A percentile compares a stretch with the other conserved stretches of the same genome.
phyloP scores from a whole-genome alignment of 768 basidiomycete species.

The Russula lepida region DNA sequence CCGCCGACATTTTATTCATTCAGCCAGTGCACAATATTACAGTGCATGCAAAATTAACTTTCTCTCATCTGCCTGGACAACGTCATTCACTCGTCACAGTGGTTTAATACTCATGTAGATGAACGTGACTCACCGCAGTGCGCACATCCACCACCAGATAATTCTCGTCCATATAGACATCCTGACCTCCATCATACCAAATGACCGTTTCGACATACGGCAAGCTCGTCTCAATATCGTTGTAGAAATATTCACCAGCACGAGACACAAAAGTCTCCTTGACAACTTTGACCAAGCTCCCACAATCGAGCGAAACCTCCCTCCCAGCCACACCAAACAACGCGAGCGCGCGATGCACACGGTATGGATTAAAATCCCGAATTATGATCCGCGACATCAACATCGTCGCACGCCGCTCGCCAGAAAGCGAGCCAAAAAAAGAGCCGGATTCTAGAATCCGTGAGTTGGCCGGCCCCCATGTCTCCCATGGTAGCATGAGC shows the following conservation, averaged over 20 bases:
- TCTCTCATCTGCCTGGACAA: not conserved
- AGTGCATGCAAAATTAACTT: constrained; percentile 8
- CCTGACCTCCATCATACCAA: not conserved
- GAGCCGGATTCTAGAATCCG: constrained; percentile 1
- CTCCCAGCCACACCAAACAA: not conserved
- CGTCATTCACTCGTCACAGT: not conserved
- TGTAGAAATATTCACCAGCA: not conserved
- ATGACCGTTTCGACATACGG: constrained; percentile 9
- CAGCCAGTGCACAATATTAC: no score
- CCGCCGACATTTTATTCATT: no score
- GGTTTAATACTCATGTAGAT: no score
- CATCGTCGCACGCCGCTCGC: constrained; percentile 1
- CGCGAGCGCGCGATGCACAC: not conserved
- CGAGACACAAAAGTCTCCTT: not conserved
- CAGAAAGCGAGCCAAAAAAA: not conserved
- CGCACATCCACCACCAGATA: constrained; percentile 4
- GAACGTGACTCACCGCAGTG: not conserved
- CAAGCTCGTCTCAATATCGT: not conserved
- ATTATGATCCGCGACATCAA: not conserved
- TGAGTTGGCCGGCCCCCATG: not conserved
- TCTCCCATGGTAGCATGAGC: not conserved
- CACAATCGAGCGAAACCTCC: not conserved
- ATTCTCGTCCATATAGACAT: constrained; percentile 4
- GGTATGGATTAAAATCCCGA: constrained; percentile 6
- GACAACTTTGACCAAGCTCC: not conserved